Percentiles rank a stretch among this genome's conserved stretches.
Evolutionary conservation across 2,329 filamentous ascomycete genomes (phyloP).

Genomic region (Penicillium griseofulvum): DNA sequence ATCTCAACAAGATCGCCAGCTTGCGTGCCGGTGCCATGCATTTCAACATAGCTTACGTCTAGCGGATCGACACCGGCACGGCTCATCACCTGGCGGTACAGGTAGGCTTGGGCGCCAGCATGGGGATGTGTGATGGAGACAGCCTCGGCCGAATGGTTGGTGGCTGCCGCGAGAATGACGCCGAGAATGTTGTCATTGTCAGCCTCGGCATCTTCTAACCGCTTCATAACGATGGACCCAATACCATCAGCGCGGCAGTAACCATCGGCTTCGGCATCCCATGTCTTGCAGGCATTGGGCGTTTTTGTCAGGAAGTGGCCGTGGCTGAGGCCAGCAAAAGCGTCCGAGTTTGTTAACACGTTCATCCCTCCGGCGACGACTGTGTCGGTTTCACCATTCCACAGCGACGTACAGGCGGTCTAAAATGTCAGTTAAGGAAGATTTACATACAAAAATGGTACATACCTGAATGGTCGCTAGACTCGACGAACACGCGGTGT

Average conservation of each 20-base stretch:
- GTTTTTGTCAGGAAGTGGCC: constrained; percentile 29
- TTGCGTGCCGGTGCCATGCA: constrained; percentile 45
- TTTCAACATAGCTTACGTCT: constrained; percentile 39
- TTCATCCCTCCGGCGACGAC: constrained; percentile 75
- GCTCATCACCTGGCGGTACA: constrained; percentile 38
- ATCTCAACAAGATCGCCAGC: constrained; percentile 40
- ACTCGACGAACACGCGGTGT: constrained; percentile 65
- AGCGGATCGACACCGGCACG: constrained; percentile 38
- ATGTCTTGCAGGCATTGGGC: constrained; percentile 48
- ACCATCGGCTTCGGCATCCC: constrained; percentile 50
- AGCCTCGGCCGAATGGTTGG: constrained; percentile 49
- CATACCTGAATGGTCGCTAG: constrained; percentile 58
- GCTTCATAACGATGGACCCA: constrained; percentile 52
- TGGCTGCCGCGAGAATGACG: constrained; percentile 42
- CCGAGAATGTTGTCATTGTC: constrained; percentile 48
- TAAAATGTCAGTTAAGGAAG: too few species aligned
- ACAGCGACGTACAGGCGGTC: constrained; percentile 66
- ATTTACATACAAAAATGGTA: too few species aligned
- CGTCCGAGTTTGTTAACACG: constrained; percentile 70
- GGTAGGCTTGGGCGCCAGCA: constrained; percentile 36
- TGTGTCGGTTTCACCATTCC: constrained; percentile 73
- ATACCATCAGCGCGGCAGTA: constrained; percentile 55
- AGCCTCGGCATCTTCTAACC: constrained; percentile 49
- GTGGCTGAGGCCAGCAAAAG: constrained; percentile 69
- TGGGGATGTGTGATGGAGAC: constrained; percentile 45